These are phyloP conservation scores for Phytophthora fragariaefolia DNA, from an alignment of 352 stramenopile species.

Conservation along the genomic window DNA sequence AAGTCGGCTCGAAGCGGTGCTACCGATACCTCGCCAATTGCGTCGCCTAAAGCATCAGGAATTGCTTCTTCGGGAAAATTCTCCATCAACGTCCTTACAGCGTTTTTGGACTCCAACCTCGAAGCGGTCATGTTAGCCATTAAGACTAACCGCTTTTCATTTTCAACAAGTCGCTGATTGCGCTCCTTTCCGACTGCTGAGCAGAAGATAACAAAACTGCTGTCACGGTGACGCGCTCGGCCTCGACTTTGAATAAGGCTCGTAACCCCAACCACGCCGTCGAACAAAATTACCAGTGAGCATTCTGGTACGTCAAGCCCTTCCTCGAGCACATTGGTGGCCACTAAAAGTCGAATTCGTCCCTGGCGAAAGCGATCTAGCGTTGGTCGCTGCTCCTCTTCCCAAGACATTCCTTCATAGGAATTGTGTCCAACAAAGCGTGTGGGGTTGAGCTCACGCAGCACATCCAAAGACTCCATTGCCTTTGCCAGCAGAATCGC, in stretches of 20 bases:
- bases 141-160: conserved; percentile 53
- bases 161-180: conserved; percentile 60
- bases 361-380: conserved; percentile 73
- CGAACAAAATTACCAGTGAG: conserved; percentile 81
- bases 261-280: conserved; percentile 71
- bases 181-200: conserved; percentile 43
- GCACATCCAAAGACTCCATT: conserved; percentile 62
- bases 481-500: conserved; percentile 69
- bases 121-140: conserved; percentile 47
- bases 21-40: conserved; percentile 2
- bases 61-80: conserved; percentile 10
- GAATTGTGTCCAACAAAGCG: conserved; percentile 83
- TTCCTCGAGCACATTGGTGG: conserved; percentile 85
- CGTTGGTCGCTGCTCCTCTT: conserved; percentile 78
- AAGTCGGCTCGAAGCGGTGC: conserved; percentile 27
- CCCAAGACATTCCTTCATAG: conserved; percentile 84
- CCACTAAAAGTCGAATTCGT: conserved; percentile 71
- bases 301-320: conserved; percentile 80
- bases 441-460: conserved; percentile 71
- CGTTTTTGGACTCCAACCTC: conserved; percentile 53
- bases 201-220: conserved; percentile 78
- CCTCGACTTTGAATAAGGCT: conserved; percentile 84
- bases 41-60: neutral
- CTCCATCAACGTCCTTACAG: conserved; percentile 48
- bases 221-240: conserved; percentile 59